phyloP scores from a whole-genome alignment of 768 basidiomycete species.

The Coprinellus aureogranulatus region DNA sequence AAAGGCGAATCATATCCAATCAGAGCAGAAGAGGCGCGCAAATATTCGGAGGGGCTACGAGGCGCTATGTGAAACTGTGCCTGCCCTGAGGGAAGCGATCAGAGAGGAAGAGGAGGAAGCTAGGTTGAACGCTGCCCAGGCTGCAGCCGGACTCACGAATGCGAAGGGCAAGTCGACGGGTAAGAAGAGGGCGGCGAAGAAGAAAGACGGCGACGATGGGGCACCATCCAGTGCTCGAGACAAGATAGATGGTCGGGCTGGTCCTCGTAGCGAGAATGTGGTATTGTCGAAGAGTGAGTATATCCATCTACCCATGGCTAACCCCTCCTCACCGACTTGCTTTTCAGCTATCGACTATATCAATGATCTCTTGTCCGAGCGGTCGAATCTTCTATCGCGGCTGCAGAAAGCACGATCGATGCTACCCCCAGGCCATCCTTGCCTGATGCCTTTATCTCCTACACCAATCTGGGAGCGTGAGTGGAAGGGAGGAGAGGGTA shows the following conservation, averaged over 20 bases:
- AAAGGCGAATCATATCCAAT: conserved; percentile 91
- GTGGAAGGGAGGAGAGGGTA: conserved; percentile 75
- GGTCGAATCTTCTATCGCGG: conserved; percentile 53
- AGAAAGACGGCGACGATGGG: conserved; percentile 44
- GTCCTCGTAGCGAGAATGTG: conserved; percentile 87
- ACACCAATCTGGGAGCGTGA: conserved; percentile 74
- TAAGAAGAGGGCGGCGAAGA: conserved; percentile 34
- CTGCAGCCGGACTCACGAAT: conserved; percentile 19
- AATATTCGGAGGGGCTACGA: conserved; percentile 91
- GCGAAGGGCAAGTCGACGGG: conserved; percentile 19
- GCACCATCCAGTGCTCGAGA: conserved; percentile 51
- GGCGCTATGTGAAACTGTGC: conserved; percentile 79
- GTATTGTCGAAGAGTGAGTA: conserved; percentile 83
- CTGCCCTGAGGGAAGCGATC: conserved; percentile 78
- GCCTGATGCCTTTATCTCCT: conserved; percentile 33
- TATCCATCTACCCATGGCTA: conserved; percentile 1
- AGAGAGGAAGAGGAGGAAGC: conserved; percentile 65
- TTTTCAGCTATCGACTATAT: conserved; percentile 82
- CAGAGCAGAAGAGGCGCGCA: conserved; percentile 90
- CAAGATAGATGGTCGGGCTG: conserved; percentile 78
- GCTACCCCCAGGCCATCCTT: conserved; percentile 63
- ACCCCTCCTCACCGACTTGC: conserved; percentile 1
- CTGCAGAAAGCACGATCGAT: conserved; percentile 55
- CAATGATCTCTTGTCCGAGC: conserved; percentile 60
- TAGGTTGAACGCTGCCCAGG: conserved; percentile 17